Conservation (phyloP, 2,329 filamentous ascomycete genomes). For the Drechslerella dactyloides region DNA sequence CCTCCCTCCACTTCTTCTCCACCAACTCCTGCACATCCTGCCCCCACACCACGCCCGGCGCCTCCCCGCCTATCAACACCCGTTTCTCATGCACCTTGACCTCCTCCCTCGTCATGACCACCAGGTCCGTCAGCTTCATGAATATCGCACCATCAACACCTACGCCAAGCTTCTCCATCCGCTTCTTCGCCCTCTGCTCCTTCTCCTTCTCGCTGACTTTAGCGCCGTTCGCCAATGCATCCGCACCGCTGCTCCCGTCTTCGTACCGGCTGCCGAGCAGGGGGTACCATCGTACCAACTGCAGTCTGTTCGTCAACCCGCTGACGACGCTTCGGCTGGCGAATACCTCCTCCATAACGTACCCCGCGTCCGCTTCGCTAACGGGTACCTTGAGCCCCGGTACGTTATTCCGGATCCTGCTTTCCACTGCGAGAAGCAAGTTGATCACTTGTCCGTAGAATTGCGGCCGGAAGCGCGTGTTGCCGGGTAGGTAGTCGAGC, state of each 20-base stretch:
- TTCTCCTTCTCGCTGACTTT: conserved; percentile 61
- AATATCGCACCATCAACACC: conserved; percentile 55
- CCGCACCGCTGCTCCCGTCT: conserved; percentile 65
- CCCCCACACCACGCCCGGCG: conserved; percentile 76
- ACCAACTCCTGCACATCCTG: conserved; percentile 71
- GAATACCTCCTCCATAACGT: conserved; percentile 88
- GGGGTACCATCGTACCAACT: conserved; percentile 75
- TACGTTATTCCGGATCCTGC: conserved; percentile 66
- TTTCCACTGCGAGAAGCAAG: conserved; percentile 74
- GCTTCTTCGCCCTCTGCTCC: conserved; percentile 74
- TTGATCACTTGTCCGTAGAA: conserved; percentile 86
- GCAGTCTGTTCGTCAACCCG: conserved; percentile 77
- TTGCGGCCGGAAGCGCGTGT: conserved; percentile 74
- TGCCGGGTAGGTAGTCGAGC: conserved; percentile 78
- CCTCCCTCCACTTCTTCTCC: conserved; percentile 71
- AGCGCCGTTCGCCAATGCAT: neutral
- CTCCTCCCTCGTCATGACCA: conserved; percentile 94
- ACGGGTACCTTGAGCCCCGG: conserved; percentile 80
- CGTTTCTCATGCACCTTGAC: conserved; percentile 78
- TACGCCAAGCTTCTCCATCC: conserved; percentile 71
- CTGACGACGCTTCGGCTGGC: conserved; percentile 81
- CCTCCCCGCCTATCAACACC: conserved; percentile 73
- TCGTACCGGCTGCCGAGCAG: conserved; percentile 56
- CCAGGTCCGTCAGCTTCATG: conserved; percentile 65
- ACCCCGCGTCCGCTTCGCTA: conserved; percentile 80